These are phyloP conservation scores for Leccinum pellstonianum DNA, from an alignment of 768 basidiomycete species.

Conservation along the genomic window DNA sequence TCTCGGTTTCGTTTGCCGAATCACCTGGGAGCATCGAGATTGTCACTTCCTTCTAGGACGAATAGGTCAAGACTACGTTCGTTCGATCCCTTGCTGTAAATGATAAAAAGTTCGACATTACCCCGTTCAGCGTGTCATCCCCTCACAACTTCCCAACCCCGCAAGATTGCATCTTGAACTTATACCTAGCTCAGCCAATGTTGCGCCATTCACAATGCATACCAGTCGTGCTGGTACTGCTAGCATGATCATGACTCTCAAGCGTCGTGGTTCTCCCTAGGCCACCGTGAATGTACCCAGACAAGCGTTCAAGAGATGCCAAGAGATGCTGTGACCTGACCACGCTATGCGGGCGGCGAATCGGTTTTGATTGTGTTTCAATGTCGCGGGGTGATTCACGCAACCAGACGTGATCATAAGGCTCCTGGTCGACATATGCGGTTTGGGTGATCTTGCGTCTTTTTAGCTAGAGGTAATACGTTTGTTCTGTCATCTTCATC, in stretches of 20 bases:
- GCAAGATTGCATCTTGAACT: conserved; percentile 47
- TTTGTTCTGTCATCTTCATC: background rate
- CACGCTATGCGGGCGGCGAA: conserved; percentile 47
- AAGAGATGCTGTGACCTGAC: conserved; percentile 65
- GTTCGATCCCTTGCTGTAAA: conserved; percentile 29
- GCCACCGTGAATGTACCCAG: conserved; percentile 15
- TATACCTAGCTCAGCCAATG: conserved; percentile 42
- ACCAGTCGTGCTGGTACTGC: conserved; percentile 56
- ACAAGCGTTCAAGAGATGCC: conserved; percentile 46
- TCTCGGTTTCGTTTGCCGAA: conserved; percentile 33
- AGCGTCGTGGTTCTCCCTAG: conserved; percentile 49
- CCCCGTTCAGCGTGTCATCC: conserved; percentile 21
- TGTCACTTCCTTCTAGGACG: conserved; percentile 16
- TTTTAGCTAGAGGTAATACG: background rate
- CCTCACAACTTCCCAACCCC: conserved; percentile 34
- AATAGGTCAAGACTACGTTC: conserved; percentile 36
- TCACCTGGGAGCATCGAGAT: conserved; percentile 27
- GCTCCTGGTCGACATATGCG: background rate
- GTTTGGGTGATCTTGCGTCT: background rate
- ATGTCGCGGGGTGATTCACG: conserved; percentile 62
- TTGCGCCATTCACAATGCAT: conserved; percentile 47
- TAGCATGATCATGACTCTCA: conserved; percentile 52
- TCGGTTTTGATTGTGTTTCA: conserved; percentile 58
- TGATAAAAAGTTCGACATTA: conserved; percentile 6
- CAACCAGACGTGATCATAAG: conserved; percentile 11